Evolutionary conservation across 129 eudicot genomes (phyloP), one percentile per base, ranked within the genome.

Genomic region (Rutidosis leptorrhynchoides): DNA sequence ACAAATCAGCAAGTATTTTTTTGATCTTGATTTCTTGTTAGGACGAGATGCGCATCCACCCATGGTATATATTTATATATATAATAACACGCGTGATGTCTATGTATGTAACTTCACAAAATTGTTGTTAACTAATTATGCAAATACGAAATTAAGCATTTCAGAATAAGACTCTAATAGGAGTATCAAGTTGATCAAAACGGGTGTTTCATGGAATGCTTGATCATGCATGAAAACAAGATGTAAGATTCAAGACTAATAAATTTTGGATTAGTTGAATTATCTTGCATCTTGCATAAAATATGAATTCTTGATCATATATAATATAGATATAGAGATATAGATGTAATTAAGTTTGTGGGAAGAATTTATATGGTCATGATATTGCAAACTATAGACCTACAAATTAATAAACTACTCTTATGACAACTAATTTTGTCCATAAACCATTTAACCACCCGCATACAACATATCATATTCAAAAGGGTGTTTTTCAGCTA

Each of bases 31-130:
- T 65, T 69, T 80, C 46, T 75, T 78, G 58, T 78, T 58, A 0
- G 87, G 79, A 51, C 73, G 81, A 32, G 97, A 87, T 51, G 82
- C 88, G 62, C 97, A 90, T 7, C 87, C 90, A 24, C 97, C 97
- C 97, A 90, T 90, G 56, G 26, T 70, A 29, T 37, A 37, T 37
- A 10, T 9, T 16, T 9, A 7, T 46, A 32, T 70, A 29, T 37
- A 37, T 37, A 10, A 37, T 16, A 37, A 7, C 57, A 20, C 32
- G n/a, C n/a, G n/a, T n/a, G 35, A 61, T 35, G 58, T 17, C 57
- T 75, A 60, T 45, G 0, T 45, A 11, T 12, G 62, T 74, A 58
- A 66, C 67, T 65, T 66, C 55, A 33, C 46, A 75, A 59, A 33
- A 33, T 14, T 25, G 64, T 22, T 45, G 64, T 22, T 45, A 16